Base-by-base conservation (phyloP, 169 alveolate genomes). In the Plasmodium blacklocki region DNA sequence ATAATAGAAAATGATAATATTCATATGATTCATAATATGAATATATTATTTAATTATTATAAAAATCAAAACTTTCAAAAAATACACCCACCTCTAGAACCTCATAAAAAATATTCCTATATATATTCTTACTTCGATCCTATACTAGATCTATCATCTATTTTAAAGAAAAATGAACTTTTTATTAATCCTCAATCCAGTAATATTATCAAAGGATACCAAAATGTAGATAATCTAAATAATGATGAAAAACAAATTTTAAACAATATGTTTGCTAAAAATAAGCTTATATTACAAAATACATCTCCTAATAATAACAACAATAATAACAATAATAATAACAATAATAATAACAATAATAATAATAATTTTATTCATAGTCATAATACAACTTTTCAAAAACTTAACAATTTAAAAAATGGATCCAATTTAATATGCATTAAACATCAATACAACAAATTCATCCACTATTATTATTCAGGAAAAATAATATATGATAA, bases 341-440 rank as follows among this genome's bases (percentile, higher is more conserved):
- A 6, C 14, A 4, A 12, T 32, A 39, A 26, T 26, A 26, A 26
- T 26, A 26, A 26, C 3, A 26, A 12, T 32, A 32, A 32, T 32
- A 32, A 5, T 32, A 32, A 32, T 5, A 32, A 39, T 39, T 39
- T 39, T 39, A 39, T 39, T 6, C 47, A 39, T 39, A 39, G 47
- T 39, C 47, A 5, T 43, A 8, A 68, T 12, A 15, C 52, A 11
- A 19, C 72, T 5, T 21, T 68, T 68, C 80, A 68, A 19, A 56
- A 68, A 62, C n/a, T 80, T 12, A 19, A 12, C 47, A 80, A 68
- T 58, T 56, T 80, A 49, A 52, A 68, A 80, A 52, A 80, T 29
- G 90, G 90, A 29, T 54, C 43, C 43, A 80, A 80, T 43, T 14
- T 80, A 23, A 80, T 80, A 6, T 80, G 90, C 45, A 49, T 80